phyloP scores from a whole-genome alignment of 2,329 filamentous ascomycete genomes.

The Paramyrothecium roridum region DNA sequence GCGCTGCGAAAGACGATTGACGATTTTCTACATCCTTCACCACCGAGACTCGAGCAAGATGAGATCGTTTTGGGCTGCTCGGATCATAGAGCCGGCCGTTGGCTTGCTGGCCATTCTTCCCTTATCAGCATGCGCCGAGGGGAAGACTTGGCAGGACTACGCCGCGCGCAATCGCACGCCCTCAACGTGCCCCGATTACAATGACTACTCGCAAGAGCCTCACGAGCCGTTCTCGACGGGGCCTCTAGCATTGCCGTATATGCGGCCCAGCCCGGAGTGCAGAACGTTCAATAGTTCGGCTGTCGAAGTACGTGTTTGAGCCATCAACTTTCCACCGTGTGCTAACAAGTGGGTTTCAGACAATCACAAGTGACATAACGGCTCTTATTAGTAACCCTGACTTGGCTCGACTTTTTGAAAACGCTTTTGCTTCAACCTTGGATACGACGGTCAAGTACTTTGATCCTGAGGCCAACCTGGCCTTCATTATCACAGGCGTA shows the following conservation, averaged over 20 bases:
- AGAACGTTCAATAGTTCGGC: conserved; percentile 21
- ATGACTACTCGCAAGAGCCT: conserved; percentile 12
- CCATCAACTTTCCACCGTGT: not conserved
- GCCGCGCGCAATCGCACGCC: conserved; percentile 10
- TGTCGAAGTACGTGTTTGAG: conserved; percentile 16
- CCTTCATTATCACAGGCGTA: conserved; percentile 79
- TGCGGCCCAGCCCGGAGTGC: conserved; percentile 20
- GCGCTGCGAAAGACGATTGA: too few species aligned
- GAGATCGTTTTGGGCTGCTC: too few species aligned
- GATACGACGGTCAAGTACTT: conserved; percentile 83
- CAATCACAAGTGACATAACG: conserved; percentile 31
- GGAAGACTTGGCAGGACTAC: conserved; percentile 6
- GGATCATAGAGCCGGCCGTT: too few species aligned
- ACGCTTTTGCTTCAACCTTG: conserved; percentile 78
- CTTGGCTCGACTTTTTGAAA: conserved; percentile 76
- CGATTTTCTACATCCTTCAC: too few species aligned
- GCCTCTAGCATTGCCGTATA: conserved; percentile 16
- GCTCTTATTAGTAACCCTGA: conserved; percentile 49
- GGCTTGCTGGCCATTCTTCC: too few species aligned
- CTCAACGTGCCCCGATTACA: conserved; percentile 19
- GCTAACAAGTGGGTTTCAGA: conserved; percentile 7
- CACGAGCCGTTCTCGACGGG: conserved; percentile 18
- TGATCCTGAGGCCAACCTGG: conserved; percentile 59
- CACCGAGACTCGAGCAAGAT: too few species aligned
- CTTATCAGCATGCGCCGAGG: not conserved